Conservation (phyloP, 2,329 filamentous ascomycete genomes). For the Zymoseptoria crescenta region DNA sequence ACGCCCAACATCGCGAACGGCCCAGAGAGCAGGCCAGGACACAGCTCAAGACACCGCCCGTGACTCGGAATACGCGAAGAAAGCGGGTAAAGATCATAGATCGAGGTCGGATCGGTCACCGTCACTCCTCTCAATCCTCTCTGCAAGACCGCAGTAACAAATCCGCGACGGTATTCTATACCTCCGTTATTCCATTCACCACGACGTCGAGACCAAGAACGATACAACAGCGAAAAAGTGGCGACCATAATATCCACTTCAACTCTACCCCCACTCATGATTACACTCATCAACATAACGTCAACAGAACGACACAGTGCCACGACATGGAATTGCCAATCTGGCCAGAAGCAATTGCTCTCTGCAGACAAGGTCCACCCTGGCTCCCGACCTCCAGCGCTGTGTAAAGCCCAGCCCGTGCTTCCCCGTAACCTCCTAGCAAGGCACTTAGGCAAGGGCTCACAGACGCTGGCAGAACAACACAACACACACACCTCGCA, state of each 20-base stretch:
- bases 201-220: neutral
- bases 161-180: too few relatives aligned
- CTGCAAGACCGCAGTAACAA: neutral
- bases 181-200: too few relatives aligned
- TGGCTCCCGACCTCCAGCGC: neutral
- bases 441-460: too few relatives aligned
- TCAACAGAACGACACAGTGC: neutral
- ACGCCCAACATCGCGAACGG: neutral
- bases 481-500: neutral
- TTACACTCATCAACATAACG: too few relatives aligned
- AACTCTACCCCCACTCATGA: too few relatives aligned
- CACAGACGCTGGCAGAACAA: neutral
- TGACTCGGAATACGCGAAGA: neutral
- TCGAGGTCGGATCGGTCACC: neutral
- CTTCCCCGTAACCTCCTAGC: neutral
- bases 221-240: too few relatives aligned
- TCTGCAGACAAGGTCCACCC: neutral
- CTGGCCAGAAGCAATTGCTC: neutral
- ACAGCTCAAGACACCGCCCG: neutral
- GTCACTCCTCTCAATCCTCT: neutral
- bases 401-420: neutral
- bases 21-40: neutral
- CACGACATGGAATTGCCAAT: neutral
- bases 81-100: neutral
- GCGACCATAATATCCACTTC: too few relatives aligned